Base-by-base conservation (phyloP, 768 basidiomycete species). In the Pleurotus pulmonarius region DNA sequence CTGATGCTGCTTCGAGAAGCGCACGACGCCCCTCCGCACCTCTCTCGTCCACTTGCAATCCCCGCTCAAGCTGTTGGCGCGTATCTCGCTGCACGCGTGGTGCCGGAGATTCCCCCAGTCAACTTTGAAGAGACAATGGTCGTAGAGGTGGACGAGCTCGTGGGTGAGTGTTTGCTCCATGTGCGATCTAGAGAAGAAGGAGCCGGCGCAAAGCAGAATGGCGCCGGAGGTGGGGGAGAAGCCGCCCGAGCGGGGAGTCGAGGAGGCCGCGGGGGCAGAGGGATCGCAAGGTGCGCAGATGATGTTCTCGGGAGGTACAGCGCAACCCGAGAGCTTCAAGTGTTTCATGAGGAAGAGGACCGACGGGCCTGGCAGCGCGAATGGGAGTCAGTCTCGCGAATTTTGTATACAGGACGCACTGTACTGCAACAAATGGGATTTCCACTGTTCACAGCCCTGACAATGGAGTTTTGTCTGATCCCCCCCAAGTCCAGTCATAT, bases 21-120 rank as follows among this genome's bases (percentile, higher is more conserved):
- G 73, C 58, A 87, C 76, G 66, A 88, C 81, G 4, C 92, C 90
- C 26, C 94, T 78, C 40, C 82, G 75, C 20, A 96, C 67, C 70
- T 98, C 95, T 58, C 94, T 82, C 34, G 81, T 80, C 75, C 83
- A 96, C 52, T 84, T 80, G 71, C 97, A 99, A 70, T 98, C 96
- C 6, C 96, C 95, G 60, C 92, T 92, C 49, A 98, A 70, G 68
- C 85, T 96, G 60, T 94, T 96, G 0, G 97, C 95, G 44, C 97
- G 87, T 67, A 96, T 96, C 83, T 98, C 96, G 65, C 90, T 94
- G 69, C 97, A 99, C 2, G 96, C 97, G 67, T 97, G 94, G 74
- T 97, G 94, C 57, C 93, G 75, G 56, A 98, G 67, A 70, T 98
- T 90, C 46, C 70, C 71, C 94, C 92, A 97, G 69, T 97, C 86